These are phyloP conservation scores for Verticillium nubilum DNA, from an alignment of 2,329 filamentous ascomycete genomes.

Conservation along the genomic window DNA sequence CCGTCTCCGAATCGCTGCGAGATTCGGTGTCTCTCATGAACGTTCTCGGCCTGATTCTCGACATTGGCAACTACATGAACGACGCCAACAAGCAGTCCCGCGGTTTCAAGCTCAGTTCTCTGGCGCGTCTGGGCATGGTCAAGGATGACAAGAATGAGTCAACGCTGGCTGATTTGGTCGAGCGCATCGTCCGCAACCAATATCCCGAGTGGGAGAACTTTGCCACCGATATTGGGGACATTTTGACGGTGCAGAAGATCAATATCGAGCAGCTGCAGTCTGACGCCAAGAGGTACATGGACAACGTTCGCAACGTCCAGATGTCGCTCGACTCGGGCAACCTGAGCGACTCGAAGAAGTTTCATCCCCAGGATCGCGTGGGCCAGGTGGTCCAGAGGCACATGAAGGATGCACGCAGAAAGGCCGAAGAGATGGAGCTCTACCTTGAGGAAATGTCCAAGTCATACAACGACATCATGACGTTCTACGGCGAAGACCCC, in stretches of 20 bases:
- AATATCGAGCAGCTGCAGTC: conserved; percentile 87
- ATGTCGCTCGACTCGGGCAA: conserved; percentile 88
- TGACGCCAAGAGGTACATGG: conserved; percentile 88
- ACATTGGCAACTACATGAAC: conserved; percentile 99
- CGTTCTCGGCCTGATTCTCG: conserved; percentile 88
- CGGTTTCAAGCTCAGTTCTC: conserved; percentile 95
- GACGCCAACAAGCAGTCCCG: conserved; percentile 97
- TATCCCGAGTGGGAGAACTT: conserved; percentile 96
- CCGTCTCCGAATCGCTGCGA: conserved; percentile 80
- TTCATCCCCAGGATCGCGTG: conserved; percentile 95
- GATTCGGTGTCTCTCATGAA: conserved; percentile 95
- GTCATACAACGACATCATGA: conserved; percentile 91
- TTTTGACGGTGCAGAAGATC: conserved; percentile 77
- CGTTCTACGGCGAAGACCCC: conserved; percentile 92
- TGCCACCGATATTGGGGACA: conserved; percentile 73
- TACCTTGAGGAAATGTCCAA: conserved; percentile 91
- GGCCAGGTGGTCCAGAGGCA: conserved; percentile 83
- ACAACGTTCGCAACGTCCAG: conserved; percentile 92
- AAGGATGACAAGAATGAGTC: conserved; percentile 99
- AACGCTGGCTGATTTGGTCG: conserved; percentile 90
- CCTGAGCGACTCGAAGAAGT: conserved; percentile 92
- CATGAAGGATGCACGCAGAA: conserved; percentile 95
- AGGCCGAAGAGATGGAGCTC: conserved; percentile 91
- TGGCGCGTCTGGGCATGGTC: conserved; percentile 90
- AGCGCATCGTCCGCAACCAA: conserved; percentile 92